Conservation (phyloP, 2,329 filamentous ascomycete species). For the Neopestalotiopsis sp. region DNA sequence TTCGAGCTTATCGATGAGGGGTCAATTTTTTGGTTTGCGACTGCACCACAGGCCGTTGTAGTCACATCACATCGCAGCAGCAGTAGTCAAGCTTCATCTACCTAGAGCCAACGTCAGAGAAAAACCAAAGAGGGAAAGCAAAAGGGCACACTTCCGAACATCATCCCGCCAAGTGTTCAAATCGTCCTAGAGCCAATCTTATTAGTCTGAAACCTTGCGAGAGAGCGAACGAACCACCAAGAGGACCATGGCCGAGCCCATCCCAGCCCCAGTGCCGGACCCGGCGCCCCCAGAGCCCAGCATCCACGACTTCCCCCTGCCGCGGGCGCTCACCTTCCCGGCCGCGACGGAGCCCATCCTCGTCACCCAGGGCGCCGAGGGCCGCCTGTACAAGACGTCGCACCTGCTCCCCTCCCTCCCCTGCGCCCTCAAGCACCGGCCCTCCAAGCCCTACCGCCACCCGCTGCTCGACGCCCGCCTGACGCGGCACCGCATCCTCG, state of each 20-base stretch:
- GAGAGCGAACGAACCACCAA: neutral
- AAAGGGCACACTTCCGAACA: neutral
- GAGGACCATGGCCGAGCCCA: constrained; percentile 23
- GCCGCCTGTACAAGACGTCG: constrained; percentile 85
- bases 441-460: constrained; percentile 90
- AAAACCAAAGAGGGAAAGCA: neutral
- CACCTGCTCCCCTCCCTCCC: constrained; percentile 73
- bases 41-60: neutral
- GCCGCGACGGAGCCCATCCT: constrained; percentile 66
- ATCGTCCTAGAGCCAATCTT: neutral
- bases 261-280: constrained; percentile 11
- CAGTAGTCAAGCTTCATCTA: neutral
- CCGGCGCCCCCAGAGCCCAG: neutral
- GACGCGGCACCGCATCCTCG: constrained; percentile 83
- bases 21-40: constrained; percentile 9
- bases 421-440: constrained; percentile 89
- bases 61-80: neutral
- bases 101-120: neutral
- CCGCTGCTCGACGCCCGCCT: constrained; percentile 85
- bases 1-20: neutral
- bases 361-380: constrained; percentile 94
- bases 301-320: constrained; percentile 54
- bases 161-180: neutral
- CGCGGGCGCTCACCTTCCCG: constrained; percentile 67
- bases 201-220: neutral